phyloP scores from a whole-genome alignment of 2,329 filamentous ascomycete species.

The Nemania serpens region DNA sequence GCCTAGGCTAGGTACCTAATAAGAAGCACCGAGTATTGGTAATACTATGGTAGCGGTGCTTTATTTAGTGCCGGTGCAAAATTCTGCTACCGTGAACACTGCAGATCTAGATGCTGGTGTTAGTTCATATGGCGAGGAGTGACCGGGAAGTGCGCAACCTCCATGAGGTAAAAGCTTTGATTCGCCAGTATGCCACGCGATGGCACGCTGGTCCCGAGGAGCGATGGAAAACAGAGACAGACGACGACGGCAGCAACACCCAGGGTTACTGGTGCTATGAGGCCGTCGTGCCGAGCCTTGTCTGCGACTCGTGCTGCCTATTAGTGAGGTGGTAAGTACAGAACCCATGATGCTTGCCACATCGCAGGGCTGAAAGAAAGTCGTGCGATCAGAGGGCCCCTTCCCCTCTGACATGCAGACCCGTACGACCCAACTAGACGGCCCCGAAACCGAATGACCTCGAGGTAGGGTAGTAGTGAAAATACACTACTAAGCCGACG shows the following conservation, averaged over 20 bases:
- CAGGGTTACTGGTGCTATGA: not conserved
- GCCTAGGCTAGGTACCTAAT: not conserved
- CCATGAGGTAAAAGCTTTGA: not conserved
- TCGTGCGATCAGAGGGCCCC: constrained; percentile 16
- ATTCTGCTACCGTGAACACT: not conserved
- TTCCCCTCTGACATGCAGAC: constrained; percentile 27
- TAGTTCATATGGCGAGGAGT: not conserved
- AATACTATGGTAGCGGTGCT: constrained; percentile 5
- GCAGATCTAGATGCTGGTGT: not conserved
- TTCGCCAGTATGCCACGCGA: constrained; percentile 3
- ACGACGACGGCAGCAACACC: not conserved
- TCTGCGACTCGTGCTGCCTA: constrained; percentile 4
- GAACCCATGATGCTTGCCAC: constrained; percentile 12
- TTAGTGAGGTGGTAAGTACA: not conserved
- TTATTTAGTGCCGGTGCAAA: constrained; percentile 8
- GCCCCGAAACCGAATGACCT: constrained; percentile 19
- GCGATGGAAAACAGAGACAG: constrained; percentile 10
- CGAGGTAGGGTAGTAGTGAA: constrained; percentile 9
- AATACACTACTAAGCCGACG: constrained; percentile 8
- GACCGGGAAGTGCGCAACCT: not conserved
- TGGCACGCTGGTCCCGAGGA: constrained; percentile 3
- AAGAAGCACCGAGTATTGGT: not conserved
- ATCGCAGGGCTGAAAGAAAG: constrained; percentile 27
- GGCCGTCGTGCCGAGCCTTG: constrained; percentile 1
- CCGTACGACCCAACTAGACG: constrained; percentile 12